A percentile compares a stretch with the other conserved stretches of the same genome.
phyloP scores from a whole-genome alignment of 2,329 filamentous ascomycete genomes.

The Diaporthe nobilis region DNA sequence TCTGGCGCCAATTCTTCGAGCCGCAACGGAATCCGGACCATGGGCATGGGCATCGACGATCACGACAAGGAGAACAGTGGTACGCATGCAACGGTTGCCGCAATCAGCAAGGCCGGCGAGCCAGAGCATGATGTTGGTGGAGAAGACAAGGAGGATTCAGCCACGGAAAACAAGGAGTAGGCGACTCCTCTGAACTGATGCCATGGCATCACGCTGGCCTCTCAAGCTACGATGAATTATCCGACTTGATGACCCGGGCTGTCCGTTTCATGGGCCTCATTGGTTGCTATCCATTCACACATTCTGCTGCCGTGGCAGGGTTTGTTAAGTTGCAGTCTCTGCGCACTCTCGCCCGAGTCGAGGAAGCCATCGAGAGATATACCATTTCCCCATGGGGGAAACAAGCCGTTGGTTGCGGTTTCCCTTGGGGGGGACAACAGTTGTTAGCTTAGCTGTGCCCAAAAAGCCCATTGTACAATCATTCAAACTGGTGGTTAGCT shows the following conservation, averaged over 20 bases:
- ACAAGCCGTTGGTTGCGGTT: neutral
- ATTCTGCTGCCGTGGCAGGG: neutral
- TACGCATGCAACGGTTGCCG: neutral
- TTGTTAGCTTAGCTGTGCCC: neutral
- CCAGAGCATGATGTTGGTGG: neutral
- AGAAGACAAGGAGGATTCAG: rapidly evolving
- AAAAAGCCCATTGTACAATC: neutral
- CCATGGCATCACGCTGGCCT: neutral
- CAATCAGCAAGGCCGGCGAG: neutral
- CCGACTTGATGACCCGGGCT: no score
- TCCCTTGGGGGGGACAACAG: neutral
- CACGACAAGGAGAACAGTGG: no score
- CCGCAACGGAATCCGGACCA: neutral
- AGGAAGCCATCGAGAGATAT: neutral
- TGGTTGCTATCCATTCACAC: neutral
- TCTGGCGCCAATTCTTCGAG: neutral
- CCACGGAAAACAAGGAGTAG: neutral
- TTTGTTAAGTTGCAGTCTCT: neutral
- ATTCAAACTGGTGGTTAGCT: rapidly evolving
- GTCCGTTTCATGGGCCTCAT: no score
- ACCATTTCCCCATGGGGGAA: neutral
- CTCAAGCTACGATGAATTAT: neutral
- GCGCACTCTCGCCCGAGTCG: neutral
- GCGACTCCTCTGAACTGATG: neutral
- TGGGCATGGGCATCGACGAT: neutral